Base-by-base conservation (phyloP, 2,329 filamentous ascomycete genomes). In the Botrytis fabae region DNA sequence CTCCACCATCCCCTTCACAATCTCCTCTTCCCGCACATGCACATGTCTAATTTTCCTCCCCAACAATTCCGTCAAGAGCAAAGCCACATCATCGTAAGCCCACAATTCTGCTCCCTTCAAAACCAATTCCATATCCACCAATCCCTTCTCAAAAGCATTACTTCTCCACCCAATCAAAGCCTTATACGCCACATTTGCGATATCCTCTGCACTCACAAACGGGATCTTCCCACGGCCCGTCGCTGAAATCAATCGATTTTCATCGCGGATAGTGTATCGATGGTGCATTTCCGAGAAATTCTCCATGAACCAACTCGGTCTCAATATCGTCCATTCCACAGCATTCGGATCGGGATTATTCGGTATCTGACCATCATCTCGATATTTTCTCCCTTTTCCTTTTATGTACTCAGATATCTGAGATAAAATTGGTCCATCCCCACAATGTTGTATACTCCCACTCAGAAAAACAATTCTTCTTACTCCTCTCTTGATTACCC, bases 271-370 rank as follows among this genome's bases (percentile, higher is more conserved):
- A 2, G 78, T 77, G 2, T 60, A 48, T 4, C 75, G 64, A 73
- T 81, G 79, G 48, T 79, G 76, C 51, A 80, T 75, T 71, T 83
- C 80, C 1, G 80, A 79, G 72, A 86, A 83, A 76, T 86, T 86
- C 75, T 87, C 80, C 79, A 85, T 84, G 73, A 87, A 87, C 84
- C 85, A 87, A 25, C 82, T 84, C 7, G 85, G 84, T 73, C 84
- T 77, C 75, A 87, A 73, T 12, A 85, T 81, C 8, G 81, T 81
- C 80, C 82, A 86, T 69, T 84, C 83, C 1, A 84, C 76, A 25
- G 81, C 79, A 2, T 83, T 79, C 12, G 12, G 18, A 44, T 61
- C 18, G 28, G 22, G 10, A 65, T 65, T 20, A 51, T 38, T 38
- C 22, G 14, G 7, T 28, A 25, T 44, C 1, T 18, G 16, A 44